These are phyloP conservation scores for Musa beccarii DNA, from an alignment of 176 grass and related monocot genomes.

Conservation along the genomic window DNA sequence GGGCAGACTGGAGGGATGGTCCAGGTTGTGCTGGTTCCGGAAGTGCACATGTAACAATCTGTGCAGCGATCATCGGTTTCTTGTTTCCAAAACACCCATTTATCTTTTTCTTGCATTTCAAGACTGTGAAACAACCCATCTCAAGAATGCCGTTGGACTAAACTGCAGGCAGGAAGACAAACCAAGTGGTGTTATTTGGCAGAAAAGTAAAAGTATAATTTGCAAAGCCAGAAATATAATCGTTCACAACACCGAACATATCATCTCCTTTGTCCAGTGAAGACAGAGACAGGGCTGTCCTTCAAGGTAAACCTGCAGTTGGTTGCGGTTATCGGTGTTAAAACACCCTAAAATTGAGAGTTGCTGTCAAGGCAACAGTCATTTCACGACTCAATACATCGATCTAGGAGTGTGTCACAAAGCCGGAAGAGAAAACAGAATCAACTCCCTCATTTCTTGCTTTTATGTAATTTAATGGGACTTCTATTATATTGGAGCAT, in stretches of 20 bases:
- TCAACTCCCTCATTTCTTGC: too few relatives aligned
- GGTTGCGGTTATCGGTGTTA: too few relatives aligned
- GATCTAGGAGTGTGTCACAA: too few relatives aligned
- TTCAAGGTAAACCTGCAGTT: too few relatives aligned
- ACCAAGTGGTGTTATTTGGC: background rate
- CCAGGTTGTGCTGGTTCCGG: constrained; percentile 60
- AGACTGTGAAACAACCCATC: constrained; percentile 88
- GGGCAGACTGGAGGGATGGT: constrained; percentile 79
- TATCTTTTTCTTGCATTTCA: constrained; percentile 78
- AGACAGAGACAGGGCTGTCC: too few relatives aligned
- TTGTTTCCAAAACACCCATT: constrained; percentile 24
- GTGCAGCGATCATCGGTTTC: constrained; percentile 27
- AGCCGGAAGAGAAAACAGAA: too few relatives aligned
- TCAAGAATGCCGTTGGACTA: background rate
- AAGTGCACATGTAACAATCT: constrained; percentile 44
- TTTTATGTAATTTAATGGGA: too few relatives aligned
- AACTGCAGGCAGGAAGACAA: background rate
- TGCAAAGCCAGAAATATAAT: background rate
- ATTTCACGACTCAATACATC: too few relatives aligned
- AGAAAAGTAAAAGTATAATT: background rate
- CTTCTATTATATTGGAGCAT: too few relatives aligned
- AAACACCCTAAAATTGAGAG: too few relatives aligned
- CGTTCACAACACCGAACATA: background rate
- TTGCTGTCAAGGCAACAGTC: too few relatives aligned
- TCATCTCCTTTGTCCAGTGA: too few relatives aligned